A percentile compares a stretch with the other conserved stretches of the same genome.
These are phyloP conservation scores for Metarhizium anisopliae DNA, from an alignment of 2,329 filamentous ascomycete genomes.

Conservation along the genomic window DNA sequence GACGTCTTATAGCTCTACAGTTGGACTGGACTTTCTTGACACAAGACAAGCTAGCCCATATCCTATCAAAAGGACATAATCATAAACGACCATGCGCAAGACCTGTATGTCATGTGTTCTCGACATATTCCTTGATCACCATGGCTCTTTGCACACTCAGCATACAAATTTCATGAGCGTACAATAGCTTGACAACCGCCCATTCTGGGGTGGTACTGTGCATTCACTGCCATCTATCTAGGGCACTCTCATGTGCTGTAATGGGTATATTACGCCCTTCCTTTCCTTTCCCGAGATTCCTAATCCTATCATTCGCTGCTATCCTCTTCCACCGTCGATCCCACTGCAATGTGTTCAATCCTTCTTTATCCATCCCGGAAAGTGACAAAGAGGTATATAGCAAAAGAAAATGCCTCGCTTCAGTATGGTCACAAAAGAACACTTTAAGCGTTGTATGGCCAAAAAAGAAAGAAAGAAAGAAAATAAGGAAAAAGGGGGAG, in stretches of 20 bases:
- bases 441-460: background rate
- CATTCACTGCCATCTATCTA: background rate
- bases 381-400: slow-evolving; percentile 4
- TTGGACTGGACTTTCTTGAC: too few relatives aligned
- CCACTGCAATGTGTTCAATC: background rate
- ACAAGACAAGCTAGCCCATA: too few relatives aligned
- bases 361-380: background rate
- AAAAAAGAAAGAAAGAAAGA: background rate
- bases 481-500: background rate
- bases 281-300: background rate
- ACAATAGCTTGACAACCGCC: too few relatives aligned
- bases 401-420: slow-evolving; percentile 3
- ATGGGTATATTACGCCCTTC: background rate
- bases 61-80: too few relatives aligned
- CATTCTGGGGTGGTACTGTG: background rate
- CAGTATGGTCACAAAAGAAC: background rate
- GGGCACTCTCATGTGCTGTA: background rate
- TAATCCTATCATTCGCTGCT: background rate
- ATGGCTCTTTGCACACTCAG: too few relatives aligned
- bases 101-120: too few relatives aligned
- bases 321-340: background rate
- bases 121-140: too few relatives aligned
- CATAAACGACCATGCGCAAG: too few relatives aligned
- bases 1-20: too few relatives aligned
- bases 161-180: too few relatives aligned